Percentiles rank a stretch among this genome's conserved stretches.
Evolutionary conservation across 331 rosid species (phyloP).

Genomic region (Quercus lobata): DNA sequence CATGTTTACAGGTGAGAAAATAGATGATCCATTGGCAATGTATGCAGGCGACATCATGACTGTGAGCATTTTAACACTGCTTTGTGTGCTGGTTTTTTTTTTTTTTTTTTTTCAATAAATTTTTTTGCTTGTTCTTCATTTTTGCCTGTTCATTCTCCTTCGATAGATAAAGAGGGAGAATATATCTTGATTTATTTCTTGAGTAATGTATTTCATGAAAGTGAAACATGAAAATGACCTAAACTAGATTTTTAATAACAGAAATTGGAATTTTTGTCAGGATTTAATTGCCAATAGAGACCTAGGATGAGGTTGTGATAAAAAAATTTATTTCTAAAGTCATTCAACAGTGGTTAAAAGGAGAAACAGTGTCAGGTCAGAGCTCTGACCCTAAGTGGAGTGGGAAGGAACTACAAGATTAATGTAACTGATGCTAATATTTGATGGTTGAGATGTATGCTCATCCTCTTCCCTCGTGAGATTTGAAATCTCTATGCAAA

Average conservation of each 20-base stretch:
- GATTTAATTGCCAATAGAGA: neutral
- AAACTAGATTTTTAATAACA: neutral
- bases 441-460: neutral
- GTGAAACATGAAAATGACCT: neutral
- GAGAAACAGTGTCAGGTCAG: neutral
- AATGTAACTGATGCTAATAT: neutral
- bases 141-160: neutral
- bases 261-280: neutral
- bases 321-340: neutral
- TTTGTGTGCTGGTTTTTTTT: neutral
- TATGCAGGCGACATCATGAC: constrained; percentile 98
- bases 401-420: neutral
- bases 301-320: neutral
- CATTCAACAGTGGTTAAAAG: neutral
- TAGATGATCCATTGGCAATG: constrained; percentile 91
- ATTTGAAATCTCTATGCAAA: neutral
- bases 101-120: neutral
- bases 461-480: neutral
- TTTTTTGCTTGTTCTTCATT: neutral
- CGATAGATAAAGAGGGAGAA: neutral
- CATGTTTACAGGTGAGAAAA: constrained; percentile 76
- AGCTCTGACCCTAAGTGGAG: neutral
- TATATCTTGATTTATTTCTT: neutral
- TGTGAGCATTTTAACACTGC: constrained; percentile 49
- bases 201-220: neutral